Evolutionary conservation across 371 early-diverging fungal genomes (phyloP), one percentile per base, ranked within the genome.

Genomic region (Mortierella sp.): DNA sequence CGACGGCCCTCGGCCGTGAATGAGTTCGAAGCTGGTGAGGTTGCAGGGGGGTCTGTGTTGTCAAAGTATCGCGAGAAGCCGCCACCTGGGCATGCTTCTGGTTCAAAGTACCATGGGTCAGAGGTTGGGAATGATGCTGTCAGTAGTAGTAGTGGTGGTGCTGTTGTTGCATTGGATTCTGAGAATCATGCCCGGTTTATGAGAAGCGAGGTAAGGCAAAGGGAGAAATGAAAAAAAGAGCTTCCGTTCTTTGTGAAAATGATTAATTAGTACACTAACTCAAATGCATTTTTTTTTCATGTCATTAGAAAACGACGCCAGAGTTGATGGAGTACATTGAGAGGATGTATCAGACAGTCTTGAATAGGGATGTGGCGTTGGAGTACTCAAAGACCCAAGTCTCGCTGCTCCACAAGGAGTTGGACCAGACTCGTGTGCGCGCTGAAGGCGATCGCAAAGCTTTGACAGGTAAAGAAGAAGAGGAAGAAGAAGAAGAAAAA

Each of bases 291-390:
- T 13, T 7, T 1, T 65, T 48, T 19, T 37, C 11, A 19, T 19
- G 9, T 14, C 19, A 22, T 24, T 55, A 79, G 76, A 75, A 64
- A 50, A 43, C 63, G 9, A 40, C 39, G 2, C 5, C 67, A 19
- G 80, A 80, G 2, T 37, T 80, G 63, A 47, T 2, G 19, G 77
- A 68, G 11, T 82, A 71, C 31, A 64, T 74, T 31, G 77, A 74
- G 14, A 44, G 48, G 24, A 65, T 82, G 26, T 82, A 77, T 43
- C 45, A 47, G n/a, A 82, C 78, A 6, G 41, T 77, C 24, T 63
- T 71, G 16, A 70, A 66, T 41, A 70, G 71, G 26, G 68, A 71
- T 39, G 68, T 71, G 31, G 75, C 78, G 4, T 16, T 77, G 3
- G 68, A 77, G 31, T 50, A 68, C 26, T 66, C 78, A 5, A 63